Base-by-base conservation (phyloP, 257 asterid species). In the Solanum etuberosum region DNA sequence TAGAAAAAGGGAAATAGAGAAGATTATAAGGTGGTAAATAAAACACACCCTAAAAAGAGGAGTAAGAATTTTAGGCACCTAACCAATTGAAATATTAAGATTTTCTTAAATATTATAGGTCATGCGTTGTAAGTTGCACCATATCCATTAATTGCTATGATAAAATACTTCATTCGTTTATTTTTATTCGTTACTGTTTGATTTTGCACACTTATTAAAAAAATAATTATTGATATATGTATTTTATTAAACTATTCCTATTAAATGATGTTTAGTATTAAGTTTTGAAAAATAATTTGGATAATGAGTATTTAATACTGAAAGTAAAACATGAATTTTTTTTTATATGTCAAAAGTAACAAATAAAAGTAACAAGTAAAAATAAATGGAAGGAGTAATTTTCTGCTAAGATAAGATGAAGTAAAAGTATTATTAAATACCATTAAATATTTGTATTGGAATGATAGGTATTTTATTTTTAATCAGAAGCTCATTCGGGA, bases 291-390 rank as follows among this genome's bases (percentile, higher is more conserved):
- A 16, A 51, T 51, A 0, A 16, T 16, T 51, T 51, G 0, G 1
- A 21, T 5, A 6, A 51, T 51, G 16, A 51, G 0, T 51, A 16
- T 51, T 51, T 5, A 16, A 51, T 16, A 16, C 0, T 16, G 8
- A 16, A 3, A 23, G 0, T 51, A 51, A 51, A 51, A 51, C 0
- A 16, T 51, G 8, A 1, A 42, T 4, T 1, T 4, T 0, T 46
- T 51, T 51, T 51, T 51, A 16, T 51, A 51, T 51, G 3, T 51
- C 9, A 16, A 6, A 16, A n/a, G n/a, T n/a, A n/a, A n/a, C n/a
- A n/a, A n/a, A n/a, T n/a, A n/a, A n/a, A 16, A 1, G 32, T 16
- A 20, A 16, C 61, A 2, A 51, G 21, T 2, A 2, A 51, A 51
- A 51, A 51, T 51, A 23, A 51, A 18, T 16, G 61, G 1, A 51